These are phyloP conservation scores for Herpetospermum pedunculosum DNA, from an alignment of 306 rosid species.

Conservation along the genomic window DNA sequence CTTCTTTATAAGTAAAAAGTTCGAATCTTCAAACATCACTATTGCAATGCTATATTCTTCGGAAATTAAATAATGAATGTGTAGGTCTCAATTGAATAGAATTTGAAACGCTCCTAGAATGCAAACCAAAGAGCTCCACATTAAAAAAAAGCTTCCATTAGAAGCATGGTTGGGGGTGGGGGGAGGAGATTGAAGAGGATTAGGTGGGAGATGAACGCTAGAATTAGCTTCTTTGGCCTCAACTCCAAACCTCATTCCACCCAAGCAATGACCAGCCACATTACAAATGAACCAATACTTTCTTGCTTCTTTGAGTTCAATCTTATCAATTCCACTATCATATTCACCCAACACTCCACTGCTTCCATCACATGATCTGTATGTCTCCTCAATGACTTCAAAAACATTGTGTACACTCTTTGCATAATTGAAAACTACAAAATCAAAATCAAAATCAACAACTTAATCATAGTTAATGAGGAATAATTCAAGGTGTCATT, in stretches of 20 bases:
- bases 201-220: neutral
- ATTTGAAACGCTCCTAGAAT: neutral
- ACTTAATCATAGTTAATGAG: neutral
- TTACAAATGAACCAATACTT: conserved; percentile 30
- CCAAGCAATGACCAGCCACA: conserved; percentile 25
- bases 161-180: conserved; percentile 1
- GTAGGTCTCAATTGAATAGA: neutral
- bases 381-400: conserved; percentile 21
- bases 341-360: conserved; percentile 19
- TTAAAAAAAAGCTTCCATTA: neutral
- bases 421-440: conserved; percentile 25
- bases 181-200: neutral
- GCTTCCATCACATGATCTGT: conserved; percentile 22
- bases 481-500: neutral
- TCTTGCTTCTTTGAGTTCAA: conserved; percentile 18
- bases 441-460: neutral
- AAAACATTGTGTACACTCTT: conserved; percentile 19
- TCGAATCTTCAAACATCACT: too few relatives aligned
- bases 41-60: too few relatives aligned
- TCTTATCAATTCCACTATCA: conserved; percentile 24
- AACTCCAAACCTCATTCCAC: conserved; percentile 25
- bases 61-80: neutral
- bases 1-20: too few relatives aligned
- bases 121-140: neutral
- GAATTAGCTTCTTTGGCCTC: conserved; percentile 12